These are phyloP conservation scores for Colletotrichum destructivum DNA, from an alignment of 2,329 filamentous ascomycete genomes.

Conservation along the genomic window DNA sequence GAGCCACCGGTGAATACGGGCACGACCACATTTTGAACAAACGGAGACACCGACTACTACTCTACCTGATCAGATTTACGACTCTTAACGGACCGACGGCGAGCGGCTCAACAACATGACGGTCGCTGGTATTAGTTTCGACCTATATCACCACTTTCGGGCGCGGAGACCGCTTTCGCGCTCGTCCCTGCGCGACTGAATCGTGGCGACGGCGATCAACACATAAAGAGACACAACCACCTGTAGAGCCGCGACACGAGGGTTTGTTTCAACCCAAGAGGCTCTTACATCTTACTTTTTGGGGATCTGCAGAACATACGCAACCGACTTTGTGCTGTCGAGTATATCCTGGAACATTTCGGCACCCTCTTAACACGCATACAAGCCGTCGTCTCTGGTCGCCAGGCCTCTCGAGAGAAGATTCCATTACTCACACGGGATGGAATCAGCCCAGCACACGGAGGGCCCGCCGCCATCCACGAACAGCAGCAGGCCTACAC, in stretches of 20 bases:
- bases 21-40: slow-evolving; percentile 8
- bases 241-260: slow-evolving; percentile 30
- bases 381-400: slow-evolving; percentile 20
- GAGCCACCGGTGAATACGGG: slow-evolving; percentile 28
- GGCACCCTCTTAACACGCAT: slow-evolving; percentile 2
- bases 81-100: slow-evolving; percentile 34
- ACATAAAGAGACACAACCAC: slow-evolving; percentile 19
- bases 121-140: slow-evolving; percentile 20
- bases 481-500: neutral
- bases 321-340: slow-evolving; percentile 14
- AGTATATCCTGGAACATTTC: neutral
- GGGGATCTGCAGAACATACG: slow-evolving; percentile 31
- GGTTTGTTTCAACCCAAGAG: slow-evolving; percentile 35
- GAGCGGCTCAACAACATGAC: slow-evolving; percentile 35
- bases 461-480: slow-evolving; percentile 30
- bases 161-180: slow-evolving; percentile 3
- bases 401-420: neutral
- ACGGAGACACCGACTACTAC: slow-evolving; percentile 32
- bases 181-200: slow-evolving; percentile 24
- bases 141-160: slow-evolving; percentile 12
- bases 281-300: slow-evolving; percentile 34
- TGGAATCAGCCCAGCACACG: slow-evolving; percentile 40
- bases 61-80: slow-evolving; percentile 10
- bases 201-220: slow-evolving; percentile 34
- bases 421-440: slow-evolving; percentile 19